Evolutionary conservation across 2,329 filamentous ascomycete genomes (phyloP).

Genomic region (Aspergillus puulaauensis): DNA sequence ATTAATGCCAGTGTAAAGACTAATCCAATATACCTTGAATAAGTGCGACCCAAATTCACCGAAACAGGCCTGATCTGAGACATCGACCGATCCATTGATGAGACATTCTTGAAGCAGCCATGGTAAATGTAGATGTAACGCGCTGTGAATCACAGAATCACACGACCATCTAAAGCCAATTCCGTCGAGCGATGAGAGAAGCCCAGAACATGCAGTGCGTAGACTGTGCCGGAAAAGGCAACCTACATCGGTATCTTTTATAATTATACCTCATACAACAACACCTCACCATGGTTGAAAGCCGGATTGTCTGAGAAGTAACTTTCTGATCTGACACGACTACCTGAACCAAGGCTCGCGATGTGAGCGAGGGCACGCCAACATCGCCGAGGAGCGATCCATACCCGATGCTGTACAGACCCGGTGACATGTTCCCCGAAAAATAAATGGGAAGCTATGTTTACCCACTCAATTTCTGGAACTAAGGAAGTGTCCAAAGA

Average conservation of each 20-base stretch:
- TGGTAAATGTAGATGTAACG: not conserved
- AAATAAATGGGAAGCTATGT: not conserved
- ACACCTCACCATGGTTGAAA: not conserved
- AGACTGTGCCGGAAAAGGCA: not conserved
- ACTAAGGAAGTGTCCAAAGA: not conserved
- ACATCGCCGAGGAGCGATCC: not conserved
- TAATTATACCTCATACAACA: no score
- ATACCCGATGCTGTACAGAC: not conserved
- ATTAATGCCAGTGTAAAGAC: no score
- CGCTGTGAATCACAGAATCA: not conserved
- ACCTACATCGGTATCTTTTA: not conserved
- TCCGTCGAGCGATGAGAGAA: not conserved
- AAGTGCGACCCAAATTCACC: no score
- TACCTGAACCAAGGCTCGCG: no score
- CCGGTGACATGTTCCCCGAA: not conserved
- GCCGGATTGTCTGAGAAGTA: no score
- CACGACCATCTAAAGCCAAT: not conserved
- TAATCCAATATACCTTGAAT: no score
- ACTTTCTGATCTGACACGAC: no score
- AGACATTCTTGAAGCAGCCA: not conserved
- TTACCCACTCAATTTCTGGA: not conserved
- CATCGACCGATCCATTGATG: no score
- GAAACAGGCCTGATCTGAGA: no score
- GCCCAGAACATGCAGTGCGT: not conserved
- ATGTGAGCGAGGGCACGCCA: not conserved